These are phyloP conservation scores for Epichloe bromicola DNA, from an alignment of 2,329 filamentous ascomycete genomes.

Conservation along the genomic window DNA sequence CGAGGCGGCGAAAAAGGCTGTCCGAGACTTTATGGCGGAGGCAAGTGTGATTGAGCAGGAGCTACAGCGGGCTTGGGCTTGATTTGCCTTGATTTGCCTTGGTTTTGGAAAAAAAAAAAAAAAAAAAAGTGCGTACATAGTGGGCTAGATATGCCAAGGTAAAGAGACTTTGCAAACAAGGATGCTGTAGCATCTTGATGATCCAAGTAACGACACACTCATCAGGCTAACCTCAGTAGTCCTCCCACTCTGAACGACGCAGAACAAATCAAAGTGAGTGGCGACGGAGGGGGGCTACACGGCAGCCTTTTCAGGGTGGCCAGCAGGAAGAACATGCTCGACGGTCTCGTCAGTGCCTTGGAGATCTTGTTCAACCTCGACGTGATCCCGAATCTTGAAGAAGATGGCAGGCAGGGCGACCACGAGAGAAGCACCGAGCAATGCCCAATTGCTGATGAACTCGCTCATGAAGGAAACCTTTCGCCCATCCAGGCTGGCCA, in stretches of 20 bases:
- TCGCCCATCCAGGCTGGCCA: constrained; percentile 21
- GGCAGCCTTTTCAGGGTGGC: neutral
- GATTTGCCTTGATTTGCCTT: neutral
- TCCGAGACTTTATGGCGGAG: constrained; percentile 1
- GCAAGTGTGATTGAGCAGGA: constrained; percentile 3
- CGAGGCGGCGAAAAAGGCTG: constrained; percentile 1
- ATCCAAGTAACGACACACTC: too few species aligned
- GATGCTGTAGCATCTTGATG: too few species aligned
- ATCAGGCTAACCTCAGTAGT: too few species aligned
- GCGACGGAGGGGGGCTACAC: neutral
- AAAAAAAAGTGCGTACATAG: neutral
- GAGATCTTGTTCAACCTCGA: constrained; percentile 69
- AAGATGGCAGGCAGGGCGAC: constrained; percentile 70
- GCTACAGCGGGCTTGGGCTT: neutral
- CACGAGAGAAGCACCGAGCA: constrained; percentile 60
- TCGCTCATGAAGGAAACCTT: constrained; percentile 50
- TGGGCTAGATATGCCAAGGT: neutral
- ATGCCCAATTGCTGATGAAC: constrained; percentile 60
- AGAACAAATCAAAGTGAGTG: neutral
- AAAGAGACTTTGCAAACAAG: neutral
- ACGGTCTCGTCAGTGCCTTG: constrained; percentile 74
- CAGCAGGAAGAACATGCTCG: constrained; percentile 44
- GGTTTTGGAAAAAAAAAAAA: neutral
- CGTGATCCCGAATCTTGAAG: constrained; percentile 67
- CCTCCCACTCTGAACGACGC: too few species aligned